Base-by-base conservation (phyloP, 2,329 filamentous ascomycete species). In the Aspergillus sp. region DNA sequence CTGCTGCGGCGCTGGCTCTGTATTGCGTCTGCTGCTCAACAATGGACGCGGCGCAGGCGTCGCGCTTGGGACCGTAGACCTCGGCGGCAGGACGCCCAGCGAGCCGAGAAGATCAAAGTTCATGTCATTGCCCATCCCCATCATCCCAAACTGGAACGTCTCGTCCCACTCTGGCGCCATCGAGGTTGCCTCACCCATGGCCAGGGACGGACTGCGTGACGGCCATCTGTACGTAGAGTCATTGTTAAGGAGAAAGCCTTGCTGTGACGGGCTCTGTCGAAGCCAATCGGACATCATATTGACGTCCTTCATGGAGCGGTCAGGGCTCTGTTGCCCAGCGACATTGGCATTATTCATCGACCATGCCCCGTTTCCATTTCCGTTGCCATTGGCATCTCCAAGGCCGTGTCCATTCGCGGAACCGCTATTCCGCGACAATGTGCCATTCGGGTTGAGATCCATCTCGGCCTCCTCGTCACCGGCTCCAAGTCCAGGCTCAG, bases 101-200 rank as follows among this genome's bases (percentile, higher is more conserved):
- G 53, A 55, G 41, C 53, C 53, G 7, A 55, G 43, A 2, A 55
- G 53, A 25, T 55, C 53, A 23, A 55, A 55, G 41, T 55, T 43
- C 25, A 55, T 48, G 8, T 55, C 53, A 11, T 47, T 55, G 15
- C 28, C 43, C 15, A 48, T 34, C 9, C 52, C 52, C n/a, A 23
- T 30, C 19, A 34, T 19, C 17, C 53, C 43, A 15, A 48, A 17
- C 23, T 47, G 53, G 9, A 55, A 25, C 15, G 28, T n/a, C 15
- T 55, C 53, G 23, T 55, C 53, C 53, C 53, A 55, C n/a, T 55
- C 53, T 25, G 23, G 23, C 3, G 53, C 43, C 3, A 55, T 47
- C 13, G 53, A 47, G 9, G 53, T 34, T 13, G 53, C 53, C 23
- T 55, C 53, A 5, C 15, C 53, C 53, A 55, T 55, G 41, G 41